Base-by-base conservation (phyloP, 306 rosid genomes). In the Gillenia trifoliata region DNA sequence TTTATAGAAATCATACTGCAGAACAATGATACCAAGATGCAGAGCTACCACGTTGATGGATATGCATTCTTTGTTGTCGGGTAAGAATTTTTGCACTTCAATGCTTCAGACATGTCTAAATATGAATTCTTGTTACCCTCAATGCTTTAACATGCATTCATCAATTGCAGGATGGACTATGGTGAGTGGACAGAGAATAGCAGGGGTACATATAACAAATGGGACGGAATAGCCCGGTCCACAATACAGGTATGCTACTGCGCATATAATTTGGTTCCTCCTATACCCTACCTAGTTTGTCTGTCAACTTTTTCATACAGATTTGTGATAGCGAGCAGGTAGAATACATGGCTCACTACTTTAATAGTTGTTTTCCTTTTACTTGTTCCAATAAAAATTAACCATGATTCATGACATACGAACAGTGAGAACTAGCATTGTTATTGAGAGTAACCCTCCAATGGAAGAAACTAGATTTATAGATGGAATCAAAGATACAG, bases 161-260 rank as follows among this genome's bases (percentile, higher is more conserved):
- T 55, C 75, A 76, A 36, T 59, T 82, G 77, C 85, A 93, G 98
- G 86, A 93, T 93, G 98, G 98, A 93, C 82, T 93, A 78, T 26
- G 98, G 97, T 33, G 98, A 93, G 63, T 93, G 98, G 98, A 78
- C 94, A 11, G 91, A 93, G 55, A 91, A 91, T 77, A 93, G 98
- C 86, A 84, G 97, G 75, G 98, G 98, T 56, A 93, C 98, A 19
- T 93, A 93, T 70, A 93, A 93, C 64, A 93, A 93, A 79, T 93
- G 98, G 98, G 98, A 93, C 73, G 98, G 98, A 87, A 93, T 93
- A 72, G 98, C 98, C 82, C 91, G 97, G 57, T 15, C 83, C 20
- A 89, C 98, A 60, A 64, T 86, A 22, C 98, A 93, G 98, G 98
- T 91, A 84, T 16, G 12, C 34, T 55, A 78, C 31, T 54, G 22